Evolutionary conservation across 441 rosid species (phyloP), one percentile per base, ranked within the genome.

Genomic region (Erodium chrysanthum): DNA sequence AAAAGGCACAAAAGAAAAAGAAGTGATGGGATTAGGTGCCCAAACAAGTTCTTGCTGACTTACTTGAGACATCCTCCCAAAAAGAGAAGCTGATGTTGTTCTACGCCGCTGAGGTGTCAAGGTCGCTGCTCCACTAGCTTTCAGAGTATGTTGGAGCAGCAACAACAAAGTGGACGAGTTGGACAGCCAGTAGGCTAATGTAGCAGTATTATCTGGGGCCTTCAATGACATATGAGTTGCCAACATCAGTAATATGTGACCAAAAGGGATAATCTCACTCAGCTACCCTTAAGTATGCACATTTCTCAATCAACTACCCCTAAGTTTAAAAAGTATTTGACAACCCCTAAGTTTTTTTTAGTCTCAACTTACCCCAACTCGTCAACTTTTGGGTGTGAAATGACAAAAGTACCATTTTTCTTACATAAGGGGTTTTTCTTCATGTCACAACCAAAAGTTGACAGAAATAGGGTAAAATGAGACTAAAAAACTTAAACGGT

Each of bases 61-160:
- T 84, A 92, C 99, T 75, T 88, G 96, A 74, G 98, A 88, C 97
- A 96, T 92, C 78, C 98, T 92, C 74, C 96, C 98, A 82, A 96
- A 92, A 68, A 96, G 90, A 68, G 99, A 89, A 70, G 96, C 84
- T 64, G 99, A 91, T 62, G 97, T 22, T 65, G 97, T 80, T 81
- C 99, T 88, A 68, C 98, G 85, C 64, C 99, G 79, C 76, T 96
- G 98, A 6, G 98, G 98, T 54, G 99, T 92, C 77, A 92, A 80
- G 84, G 89, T 92, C 73, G 98, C 99, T 60, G 99, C 97, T 75
- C 97, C 97, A 73, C 85, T 88, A 40, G 98, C 99, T 85, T 96
- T 96, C 29, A 96, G 93, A 0, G 98, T 96, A 71, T 90, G 97
- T 91, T 96, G 99, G 56, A 96, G 96, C 66, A 96, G 89, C 73